Conservation (phyloP, 257 asterid species). For the Eustoma russellianum region DNA sequence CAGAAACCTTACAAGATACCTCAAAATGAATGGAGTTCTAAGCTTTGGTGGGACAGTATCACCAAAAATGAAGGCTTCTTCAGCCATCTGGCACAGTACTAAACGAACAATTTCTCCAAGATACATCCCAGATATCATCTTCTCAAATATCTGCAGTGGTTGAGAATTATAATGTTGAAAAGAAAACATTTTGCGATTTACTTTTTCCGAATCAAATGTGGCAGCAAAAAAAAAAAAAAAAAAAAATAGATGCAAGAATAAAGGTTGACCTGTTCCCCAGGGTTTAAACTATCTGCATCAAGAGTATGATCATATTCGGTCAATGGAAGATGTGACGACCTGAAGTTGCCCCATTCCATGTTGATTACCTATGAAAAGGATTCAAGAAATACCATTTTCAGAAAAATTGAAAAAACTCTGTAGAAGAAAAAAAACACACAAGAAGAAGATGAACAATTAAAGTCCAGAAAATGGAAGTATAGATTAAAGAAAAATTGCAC, state of each 20-base stretch:
- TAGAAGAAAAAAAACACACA: slow-evolving; percentile 1
- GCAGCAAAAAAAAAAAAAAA: too few species aligned
- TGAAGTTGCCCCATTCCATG: slow-evolving; percentile 97
- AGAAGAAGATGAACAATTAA: neutral
- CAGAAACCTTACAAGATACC: slow-evolving; percentile 23
- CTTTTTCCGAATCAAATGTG: too few species aligned
- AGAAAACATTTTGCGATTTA: too few species aligned
- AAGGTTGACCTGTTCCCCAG: slow-evolving; percentile 73
- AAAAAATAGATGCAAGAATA: neutral
- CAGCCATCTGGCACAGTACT: slow-evolving; percentile 72
- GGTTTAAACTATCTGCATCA: slow-evolving; percentile 79
- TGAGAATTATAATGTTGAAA: slow-evolving; percentile 2
- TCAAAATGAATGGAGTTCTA: slow-evolving; percentile 60
- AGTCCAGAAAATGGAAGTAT: slow-evolving; percentile 1
- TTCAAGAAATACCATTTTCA: neutral
- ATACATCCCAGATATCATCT: slow-evolving; percentile 87
- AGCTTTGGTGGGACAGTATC: slow-evolving; percentile 59
- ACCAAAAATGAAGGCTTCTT: slow-evolving; percentile 74
- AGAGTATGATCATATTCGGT: slow-evolving; percentile 69
- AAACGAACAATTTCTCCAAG: slow-evolving; percentile 89
- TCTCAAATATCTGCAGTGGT: slow-evolving; percentile 68
- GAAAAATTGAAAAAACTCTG: neutral
- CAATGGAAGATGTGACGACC: slow-evolving; percentile 76
- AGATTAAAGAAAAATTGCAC: too few species aligned
- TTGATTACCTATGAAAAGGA: slow-evolving; percentile 57